These are phyloP conservation scores for Hanseniaspora meyeri DNA, from an alignment of 805 yeast genomes.

Conservation along the genomic window DNA sequence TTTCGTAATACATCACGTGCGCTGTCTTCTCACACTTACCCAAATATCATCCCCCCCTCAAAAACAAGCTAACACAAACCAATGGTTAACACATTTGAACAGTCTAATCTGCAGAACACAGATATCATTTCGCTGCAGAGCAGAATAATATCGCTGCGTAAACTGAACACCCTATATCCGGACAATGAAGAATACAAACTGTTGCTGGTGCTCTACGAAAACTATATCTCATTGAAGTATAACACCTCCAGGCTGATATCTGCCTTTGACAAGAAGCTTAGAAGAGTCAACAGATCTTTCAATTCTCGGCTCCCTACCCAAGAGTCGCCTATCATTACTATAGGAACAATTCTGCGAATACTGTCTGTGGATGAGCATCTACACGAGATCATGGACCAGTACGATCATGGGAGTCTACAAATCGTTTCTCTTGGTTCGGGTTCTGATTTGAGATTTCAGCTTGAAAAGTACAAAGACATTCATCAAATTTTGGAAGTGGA, in stretches of 20 bases:
- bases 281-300: not conserved
- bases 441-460: conserved; percentile 9
- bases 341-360: conserved; percentile 9
- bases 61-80: not conserved
- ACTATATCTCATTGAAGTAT: not conserved
- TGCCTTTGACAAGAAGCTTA: conserved; percentile 5
- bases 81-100: conserved; percentile 4
- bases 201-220: not conserved
- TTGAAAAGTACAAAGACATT: not conserved
- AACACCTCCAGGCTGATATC: not conserved
- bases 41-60: no score
- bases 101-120: conserved; percentile 4
- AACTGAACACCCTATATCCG: not conserved
- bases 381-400: not conserved
- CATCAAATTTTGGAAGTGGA: not conserved
- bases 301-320: not conserved
- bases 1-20: not conserved
- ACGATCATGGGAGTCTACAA: not conserved
- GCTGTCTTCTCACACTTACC: not conserved
- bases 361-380: conserved; percentile 1
- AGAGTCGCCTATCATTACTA: conserved; percentile 9
- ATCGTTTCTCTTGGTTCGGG: conserved; percentile 8
- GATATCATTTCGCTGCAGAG: conserved; percentile 7
- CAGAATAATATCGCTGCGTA: not conserved
- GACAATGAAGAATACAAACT: not conserved